These are phyloP conservation scores for Phaffia australis DNA, from an alignment of 768 basidiomycete genomes.

Conservation along the genomic window DNA sequence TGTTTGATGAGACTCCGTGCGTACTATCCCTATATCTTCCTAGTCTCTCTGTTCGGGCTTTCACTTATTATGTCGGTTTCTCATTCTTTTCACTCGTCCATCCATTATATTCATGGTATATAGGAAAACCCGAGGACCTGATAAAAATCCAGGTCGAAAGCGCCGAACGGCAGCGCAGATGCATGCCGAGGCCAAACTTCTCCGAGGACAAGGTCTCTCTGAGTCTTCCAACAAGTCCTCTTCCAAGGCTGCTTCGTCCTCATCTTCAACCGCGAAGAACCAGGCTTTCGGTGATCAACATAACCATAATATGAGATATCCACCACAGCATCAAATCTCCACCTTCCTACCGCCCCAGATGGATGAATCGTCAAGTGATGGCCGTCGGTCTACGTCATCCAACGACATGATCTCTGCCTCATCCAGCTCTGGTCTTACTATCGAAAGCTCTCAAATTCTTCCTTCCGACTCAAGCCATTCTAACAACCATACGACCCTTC, in stretches of 20 bases:
- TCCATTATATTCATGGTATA: neutral
- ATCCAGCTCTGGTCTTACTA: neutral
- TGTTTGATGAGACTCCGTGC: conserved; percentile 22
- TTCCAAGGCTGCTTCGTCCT: neutral
- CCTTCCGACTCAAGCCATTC: neutral
- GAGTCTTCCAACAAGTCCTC: neutral
- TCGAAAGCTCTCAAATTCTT: neutral
- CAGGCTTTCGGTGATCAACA: neutral
- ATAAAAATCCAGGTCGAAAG: conserved; percentile 25
- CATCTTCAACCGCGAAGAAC: neutral
- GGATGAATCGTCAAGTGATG: neutral
- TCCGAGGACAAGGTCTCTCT: neutral
- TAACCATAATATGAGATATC: neutral
- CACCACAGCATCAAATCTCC: neutral
- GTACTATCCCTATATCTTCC: neutral
- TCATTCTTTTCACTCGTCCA: neutral
- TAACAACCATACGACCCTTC: neutral
- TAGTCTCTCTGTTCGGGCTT: neutral
- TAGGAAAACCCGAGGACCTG: conserved; percentile 27
- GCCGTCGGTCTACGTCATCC: no score
- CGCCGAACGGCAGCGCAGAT: conserved; percentile 6
- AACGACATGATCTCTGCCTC: neutral
- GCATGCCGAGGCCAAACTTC: neutral
- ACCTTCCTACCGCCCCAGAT: neutral
- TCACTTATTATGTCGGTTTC: neutral